Percentiles rank a stretch among this genome's conserved stretches.
Evolutionary conservation across 768 basidiomycete genomes (phyloP).

Genomic region (Boletus eberwhitei): DNA sequence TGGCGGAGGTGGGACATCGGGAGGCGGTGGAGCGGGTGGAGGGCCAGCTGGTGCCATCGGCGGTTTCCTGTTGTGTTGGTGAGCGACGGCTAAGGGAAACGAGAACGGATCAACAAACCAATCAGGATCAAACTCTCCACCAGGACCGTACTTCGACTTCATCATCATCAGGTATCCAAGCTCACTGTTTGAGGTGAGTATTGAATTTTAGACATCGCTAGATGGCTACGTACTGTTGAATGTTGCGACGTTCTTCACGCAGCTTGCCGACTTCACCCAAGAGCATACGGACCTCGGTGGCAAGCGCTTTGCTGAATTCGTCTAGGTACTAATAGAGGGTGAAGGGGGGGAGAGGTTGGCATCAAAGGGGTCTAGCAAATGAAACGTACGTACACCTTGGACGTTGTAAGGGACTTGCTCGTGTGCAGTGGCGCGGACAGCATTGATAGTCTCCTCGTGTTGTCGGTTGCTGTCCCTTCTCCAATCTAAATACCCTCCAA

Average conservation of each 20-base stretch:
- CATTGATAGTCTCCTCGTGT: slow-evolving; percentile 63
- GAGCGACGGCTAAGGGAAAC: not conserved
- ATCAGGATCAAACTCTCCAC: slow-evolving; percentile 81
- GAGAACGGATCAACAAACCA: slow-evolving; percentile 46
- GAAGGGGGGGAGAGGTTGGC: not conserved
- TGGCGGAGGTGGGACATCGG: slow-evolving; percentile 41
- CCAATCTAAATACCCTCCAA: slow-evolving; percentile 48
- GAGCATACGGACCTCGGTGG: slow-evolving; percentile 79
- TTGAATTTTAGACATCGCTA: not conserved
- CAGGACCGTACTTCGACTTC: slow-evolving; percentile 77
- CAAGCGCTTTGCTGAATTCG: slow-evolving; percentile 82
- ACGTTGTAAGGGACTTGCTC: slow-evolving; percentile 83
- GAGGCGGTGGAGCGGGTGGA: slow-evolving; percentile 44
- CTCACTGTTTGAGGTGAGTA: slow-evolving; percentile 47
- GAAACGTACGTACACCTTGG: slow-evolving; percentile 55
- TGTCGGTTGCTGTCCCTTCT: slow-evolving; percentile 61
- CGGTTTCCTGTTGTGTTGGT: slow-evolving; percentile 41
- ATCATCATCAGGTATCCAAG: slow-evolving; percentile 67
- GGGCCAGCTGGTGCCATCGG: slow-evolving; percentile 36
- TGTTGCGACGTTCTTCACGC: slow-evolving; percentile 70
- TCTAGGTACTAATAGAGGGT: slow-evolving; percentile 61
- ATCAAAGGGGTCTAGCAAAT: not conserved
- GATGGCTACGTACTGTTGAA: slow-evolving; percentile 64
- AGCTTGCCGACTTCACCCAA: slow-evolving; percentile 81
- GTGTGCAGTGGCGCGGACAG: slow-evolving; percentile 66